Evolutionary conservation across 2,329 filamentous ascomycete species (phyloP).

Genomic region (Kalaharituber pfeilii): DNA sequence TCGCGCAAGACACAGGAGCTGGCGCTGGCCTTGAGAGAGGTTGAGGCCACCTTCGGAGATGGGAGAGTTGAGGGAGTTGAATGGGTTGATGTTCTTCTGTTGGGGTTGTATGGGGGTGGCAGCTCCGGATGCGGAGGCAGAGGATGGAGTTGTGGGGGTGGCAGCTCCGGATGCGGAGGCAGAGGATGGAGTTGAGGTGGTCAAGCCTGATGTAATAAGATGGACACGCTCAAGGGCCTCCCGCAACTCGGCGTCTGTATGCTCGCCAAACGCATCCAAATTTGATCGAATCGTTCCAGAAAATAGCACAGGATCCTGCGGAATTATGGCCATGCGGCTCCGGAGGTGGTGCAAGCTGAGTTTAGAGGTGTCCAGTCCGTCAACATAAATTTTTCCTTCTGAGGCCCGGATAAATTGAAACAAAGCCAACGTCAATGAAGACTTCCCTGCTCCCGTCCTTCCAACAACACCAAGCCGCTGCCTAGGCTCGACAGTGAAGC

Average conservation of each 20-base stretch:
- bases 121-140: slow-evolving; percentile 27
- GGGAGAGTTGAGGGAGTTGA: slow-evolving; percentile 42
- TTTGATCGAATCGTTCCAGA: slow-evolving; percentile 61
- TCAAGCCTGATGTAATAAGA: slow-evolving; percentile 33
- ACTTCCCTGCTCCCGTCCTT: slow-evolving; percentile 62
- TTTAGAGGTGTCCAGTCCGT: slow-evolving; percentile 56
- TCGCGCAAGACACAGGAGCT: slow-evolving; percentile 56
- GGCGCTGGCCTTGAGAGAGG: slow-evolving; percentile 57
- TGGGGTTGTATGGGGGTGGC: slow-evolving; percentile 18
- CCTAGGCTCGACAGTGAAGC: slow-evolving; percentile 47
- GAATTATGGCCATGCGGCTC: slow-evolving; percentile 62
- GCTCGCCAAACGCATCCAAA: slow-evolving; percentile 57
- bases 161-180: slow-evolving; percentile 26
- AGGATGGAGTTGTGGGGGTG: slow-evolving; percentile 23
- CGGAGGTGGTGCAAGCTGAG: slow-evolving; percentile 53
- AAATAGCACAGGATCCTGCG: slow-evolving; percentile 68
- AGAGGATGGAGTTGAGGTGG: slow-evolving; percentile 22
- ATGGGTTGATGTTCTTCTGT: slow-evolving; percentile 45
- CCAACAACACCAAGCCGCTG: slow-evolving; percentile 62
- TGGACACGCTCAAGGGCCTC: slow-evolving; percentile 55
- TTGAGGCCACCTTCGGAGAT: slow-evolving; percentile 59
- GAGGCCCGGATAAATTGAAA: slow-evolving; percentile 60
- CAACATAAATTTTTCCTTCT: slow-evolving; percentile 49
- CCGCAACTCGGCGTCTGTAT: slow-evolving; percentile 49
- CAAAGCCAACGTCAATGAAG: slow-evolving; percentile 53